Evolutionary conservation across 1,284 basidiomycete species (phyloP), one percentile per base, ranked within the genome.

Genomic region (Ceratobasidium sp.): DNA sequence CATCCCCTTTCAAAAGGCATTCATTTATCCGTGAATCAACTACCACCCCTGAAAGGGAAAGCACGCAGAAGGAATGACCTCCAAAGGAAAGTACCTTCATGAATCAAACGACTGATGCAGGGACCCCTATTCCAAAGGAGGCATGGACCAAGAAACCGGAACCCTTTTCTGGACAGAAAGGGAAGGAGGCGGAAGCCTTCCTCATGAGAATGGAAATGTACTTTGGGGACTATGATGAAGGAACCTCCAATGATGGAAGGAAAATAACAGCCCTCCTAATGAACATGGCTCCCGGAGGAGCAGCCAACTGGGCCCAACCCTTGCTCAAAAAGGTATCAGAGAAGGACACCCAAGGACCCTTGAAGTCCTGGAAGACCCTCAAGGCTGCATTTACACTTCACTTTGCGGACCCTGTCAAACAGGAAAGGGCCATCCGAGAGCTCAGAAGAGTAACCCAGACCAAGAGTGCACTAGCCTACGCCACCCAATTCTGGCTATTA

Each of bases 151-250:
- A 64, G 60, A 38, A 64, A 64, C 60, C 60, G 3, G 33, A 38
- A 8, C 35, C 60, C 6, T 64, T 64, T 20, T 18, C 38, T 41
- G 60, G 60, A 5, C n/a, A 64, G n/a, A 38, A 23, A n/a, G 60
- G 60, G 16, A 64, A 30, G 27, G 27, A 30, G 27, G 27, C 27
- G 27, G 27, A 30, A 30, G 27, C 27, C 27, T 30, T 30, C 23
- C 27, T 30, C 27, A 30, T 30, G 27, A 30, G 27, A 30, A 30
- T 30, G 27, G 27, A 30, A 30, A 30, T 20, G 41, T 41, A 64
- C 60, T 64, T 64, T 23, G 35, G 14, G 6, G 60, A 64, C n/a
- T 64, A 64, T 46, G 55, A 59, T 30, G 60, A 64, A 30, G 60
- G 60, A 46, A 46, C 33, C 48, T 30, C 27, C 27, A 30, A 30